Base-by-base conservation (phyloP, 805 yeast genomes). In the Barnettozyma vustinii region DNA sequence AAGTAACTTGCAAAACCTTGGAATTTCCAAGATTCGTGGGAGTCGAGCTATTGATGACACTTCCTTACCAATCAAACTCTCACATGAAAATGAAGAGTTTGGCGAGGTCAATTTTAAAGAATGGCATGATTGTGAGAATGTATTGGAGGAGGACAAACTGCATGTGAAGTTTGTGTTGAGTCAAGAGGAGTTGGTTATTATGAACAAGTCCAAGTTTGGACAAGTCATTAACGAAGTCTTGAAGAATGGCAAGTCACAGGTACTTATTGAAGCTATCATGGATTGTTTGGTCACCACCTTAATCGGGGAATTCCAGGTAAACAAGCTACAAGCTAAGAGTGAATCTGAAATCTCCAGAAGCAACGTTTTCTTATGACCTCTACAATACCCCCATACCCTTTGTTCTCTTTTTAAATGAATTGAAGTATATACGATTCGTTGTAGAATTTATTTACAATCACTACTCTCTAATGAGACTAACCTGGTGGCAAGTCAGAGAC, bases 401-500 rank as follows among this genome's bases (percentile, higher is more conserved):
- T 23, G 25, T 23, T 26, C 7, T 26, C 8, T 15, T 30, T 15
- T 30, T 30, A 9, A 5, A 13, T 30, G 33, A 30, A 30, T 5
- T 30, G 33, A 30, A 30, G 33, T 15, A 30, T 30, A 9, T 30
- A 30, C 12, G 33, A 30, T 4, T 30, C 33, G 16, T 30, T 13
- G 33, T 30, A 30, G 33, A 30, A 30, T 30, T 15, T 30, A 30
- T 30, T 12, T 30, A 30, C 33, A 30, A 7, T 26, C 13, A 26
- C 30, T 3, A 26, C 16, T 30, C n/a, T 30, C 25, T 23, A 23
- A 30, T 15, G 3, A 18, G 18, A 21, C 27, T 76, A 92, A 78
- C 99, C 98, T 25, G 99, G 99, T 53, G 99, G 99, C 62, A 92
- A 77, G 69, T 84, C 88, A 47, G 92, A 78, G 56, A 84, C 85